Evolutionary conservation across 768 basidiomycete species (phyloP).

Genomic region (Kwoniella mangroviensis): DNA sequence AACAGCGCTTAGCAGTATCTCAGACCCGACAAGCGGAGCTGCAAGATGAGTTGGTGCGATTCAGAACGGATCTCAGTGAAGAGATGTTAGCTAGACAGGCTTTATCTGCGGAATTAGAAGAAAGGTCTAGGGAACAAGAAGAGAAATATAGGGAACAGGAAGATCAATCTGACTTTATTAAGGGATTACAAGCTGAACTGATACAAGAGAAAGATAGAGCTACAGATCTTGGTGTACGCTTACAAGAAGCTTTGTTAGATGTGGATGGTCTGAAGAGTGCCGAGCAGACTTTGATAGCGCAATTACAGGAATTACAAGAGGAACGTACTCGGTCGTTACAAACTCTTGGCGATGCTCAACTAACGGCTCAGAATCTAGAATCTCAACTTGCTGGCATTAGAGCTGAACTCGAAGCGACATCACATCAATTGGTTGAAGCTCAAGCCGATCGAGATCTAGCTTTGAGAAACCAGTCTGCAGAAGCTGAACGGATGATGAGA

Average conservation of each 20-base stretch:
- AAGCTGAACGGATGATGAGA: conserved; percentile 68
- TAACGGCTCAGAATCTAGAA: conserved; percentile 75
- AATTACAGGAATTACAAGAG: conserved; percentile 69
- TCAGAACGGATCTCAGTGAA: conserved; percentile 46
- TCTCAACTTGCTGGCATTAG: conserved; percentile 72
- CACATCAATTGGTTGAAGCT: conserved; percentile 70
- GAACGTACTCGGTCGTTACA: conserved; percentile 75
- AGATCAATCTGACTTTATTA: conserved; percentile 39
- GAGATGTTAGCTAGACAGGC: conserved; percentile 48
- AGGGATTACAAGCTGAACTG: conserved; percentile 44
- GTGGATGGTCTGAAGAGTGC: conserved; percentile 62
- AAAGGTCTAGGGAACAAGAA: conserved; percentile 34
- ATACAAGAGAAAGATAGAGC: conserved; percentile 61
- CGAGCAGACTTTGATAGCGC: conserved; percentile 59
- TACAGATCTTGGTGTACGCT: conserved; percentile 48
- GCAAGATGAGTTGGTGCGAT: conserved; percentile 45
- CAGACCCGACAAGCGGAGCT: conserved; percentile 43
- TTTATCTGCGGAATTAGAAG: conserved; percentile 43
- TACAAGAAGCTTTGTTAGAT: conserved; percentile 51
- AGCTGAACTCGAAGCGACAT: conserved; percentile 73
- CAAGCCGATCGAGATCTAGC: conserved; percentile 78
- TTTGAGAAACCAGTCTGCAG: conserved; percentile 70
- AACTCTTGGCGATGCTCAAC: conserved; percentile 74
- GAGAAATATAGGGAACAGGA: conserved; percentile 38
- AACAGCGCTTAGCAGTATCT: conserved; percentile 24